Evolutionary conservation across 345 rosid species (phyloP).

Genomic region (Euphorbia lathyris): DNA sequence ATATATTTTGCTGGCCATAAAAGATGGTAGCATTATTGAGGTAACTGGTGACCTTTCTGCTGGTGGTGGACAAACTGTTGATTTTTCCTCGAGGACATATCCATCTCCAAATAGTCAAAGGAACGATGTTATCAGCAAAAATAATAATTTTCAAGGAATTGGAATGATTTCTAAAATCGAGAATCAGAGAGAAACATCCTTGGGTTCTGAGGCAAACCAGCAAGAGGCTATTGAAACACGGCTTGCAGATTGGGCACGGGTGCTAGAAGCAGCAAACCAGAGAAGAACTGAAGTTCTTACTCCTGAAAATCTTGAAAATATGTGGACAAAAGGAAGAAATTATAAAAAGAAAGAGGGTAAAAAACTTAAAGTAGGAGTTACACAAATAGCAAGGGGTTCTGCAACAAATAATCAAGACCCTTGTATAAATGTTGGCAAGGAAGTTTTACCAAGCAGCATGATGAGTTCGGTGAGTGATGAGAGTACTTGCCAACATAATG

Average conservation of each 20-base stretch:
- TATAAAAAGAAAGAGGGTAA: constrained; percentile 76
- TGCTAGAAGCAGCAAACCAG: constrained; percentile 78
- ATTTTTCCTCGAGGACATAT: constrained; percentile 27
- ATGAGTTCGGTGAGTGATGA: constrained; percentile 30
- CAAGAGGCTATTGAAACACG: constrained; percentile 42
- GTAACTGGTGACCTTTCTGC: constrained; percentile 42
- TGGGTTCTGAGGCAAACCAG: constrained; percentile 23
- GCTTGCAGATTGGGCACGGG: constrained; percentile 75
- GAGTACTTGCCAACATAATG: constrained; percentile 26
- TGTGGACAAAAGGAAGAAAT: constrained; percentile 98
- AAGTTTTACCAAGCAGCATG: constrained; percentile 23
- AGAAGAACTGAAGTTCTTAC: constrained; percentile 93
- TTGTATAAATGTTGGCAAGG: constrained; percentile 26
- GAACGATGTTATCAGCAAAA: neutral
- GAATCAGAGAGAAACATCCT: constrained; percentile 28
- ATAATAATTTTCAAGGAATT: constrained; percentile 27
- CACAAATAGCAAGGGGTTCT: constrained; percentile 27
- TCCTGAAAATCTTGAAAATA: constrained; percentile 96
- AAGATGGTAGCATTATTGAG: constrained; percentile 40
- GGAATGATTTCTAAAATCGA: constrained; percentile 31
- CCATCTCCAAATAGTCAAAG: constrained; percentile 29
- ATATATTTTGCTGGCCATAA: constrained; percentile 51
- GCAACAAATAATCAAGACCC: constrained; percentile 18
- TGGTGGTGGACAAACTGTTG: constrained; percentile 31
- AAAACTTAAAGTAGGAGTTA: constrained; percentile 30